Evolutionary conservation across 495 filamentous ascomycete genomes (phyloP), one percentile per base, ranked within the genome.

Genomic region (Sabuloglossum arenarium): DNA sequence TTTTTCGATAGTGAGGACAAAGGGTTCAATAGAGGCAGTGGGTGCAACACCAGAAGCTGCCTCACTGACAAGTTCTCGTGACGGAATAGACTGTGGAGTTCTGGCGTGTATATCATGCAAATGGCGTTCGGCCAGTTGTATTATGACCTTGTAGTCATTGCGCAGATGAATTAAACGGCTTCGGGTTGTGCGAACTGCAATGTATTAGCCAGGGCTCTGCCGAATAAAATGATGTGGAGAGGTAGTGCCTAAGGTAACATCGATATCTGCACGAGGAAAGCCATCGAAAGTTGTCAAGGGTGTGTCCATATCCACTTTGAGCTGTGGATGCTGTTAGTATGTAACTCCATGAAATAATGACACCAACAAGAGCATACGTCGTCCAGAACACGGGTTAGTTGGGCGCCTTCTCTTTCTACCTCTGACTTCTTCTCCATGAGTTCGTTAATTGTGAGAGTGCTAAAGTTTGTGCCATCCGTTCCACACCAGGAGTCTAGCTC

Each of bases 251-350:
- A 94, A 89, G 30, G 93, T 85, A 59, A 99, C 82, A 66, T 99
- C 93, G 56, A 99, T 80, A 67, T 99, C 93, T 59, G 82, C 80
- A 61, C 93, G 78, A 31, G 93, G 93, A 66, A 84, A 99, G 52
- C 90, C 93, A 69, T 99, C 93, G 55, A 82, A 79, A 1, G 93
- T 96, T 3, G 85, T 85, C 50, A 99, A 73, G 45, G 76, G 72
- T 2, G 93, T 94, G 65, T 80, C 84, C 93, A 99, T 97, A 59
- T 82, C 82, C 46, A 95, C 91, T 42, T 81, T 80, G 68, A 97
- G 91, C 91, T 95, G 59, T 49, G 61, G 25, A 21, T 28, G 19
- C 19, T 32, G 2, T 30, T 19, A 39, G 28, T 29, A 56, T 12
- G 32, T 55, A n/a, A 10, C 1, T 55, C 11, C 21, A 39, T 16